These are phyloP conservation scores for Wickerhamia fluorescens DNA, from an alignment of 805 yeast species.

Conservation along the genomic window DNA sequence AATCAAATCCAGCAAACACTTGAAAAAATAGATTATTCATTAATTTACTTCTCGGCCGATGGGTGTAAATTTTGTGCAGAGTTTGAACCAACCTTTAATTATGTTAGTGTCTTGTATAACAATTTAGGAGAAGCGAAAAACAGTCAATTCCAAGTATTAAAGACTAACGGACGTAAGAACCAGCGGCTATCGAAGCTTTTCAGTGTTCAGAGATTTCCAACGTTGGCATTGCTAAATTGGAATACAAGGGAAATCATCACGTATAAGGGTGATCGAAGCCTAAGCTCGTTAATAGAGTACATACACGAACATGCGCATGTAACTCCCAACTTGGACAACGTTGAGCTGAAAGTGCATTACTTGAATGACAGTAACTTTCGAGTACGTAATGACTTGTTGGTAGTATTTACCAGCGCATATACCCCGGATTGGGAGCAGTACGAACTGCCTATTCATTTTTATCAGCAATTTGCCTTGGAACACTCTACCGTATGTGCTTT, in stretches of 20 bases:
- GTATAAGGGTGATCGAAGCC: slow-evolving; percentile 18
- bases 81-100: slow-evolving; percentile 27
- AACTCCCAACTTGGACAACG: slow-evolving; percentile 16
- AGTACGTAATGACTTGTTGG: slow-evolving; percentile 9
- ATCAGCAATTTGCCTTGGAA: slow-evolving; percentile 19
- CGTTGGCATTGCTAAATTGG: slow-evolving; percentile 38
- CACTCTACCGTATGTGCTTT: slow-evolving; percentile 11
- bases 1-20: slow-evolving; percentile 10
- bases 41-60: slow-evolving; percentile 42
- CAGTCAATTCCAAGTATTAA: slow-evolving; percentile 26
- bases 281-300: slow-evolving; percentile 13
- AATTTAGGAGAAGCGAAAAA: slow-evolving; percentile 27
- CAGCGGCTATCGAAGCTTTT: slow-evolving; percentile 32
- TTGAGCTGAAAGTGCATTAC: slow-evolving; percentile 10
- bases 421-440: slow-evolving; percentile 25
- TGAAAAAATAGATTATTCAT: slow-evolving; percentile 23
- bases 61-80: slow-evolving; percentile 27
- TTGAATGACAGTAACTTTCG: slow-evolving; percentile 5
- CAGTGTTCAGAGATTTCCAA: slow-evolving; percentile 40
- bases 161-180: slow-evolving; percentile 21
- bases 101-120: slow-evolving; percentile 38
- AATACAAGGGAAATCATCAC: slow-evolving; percentile 33
- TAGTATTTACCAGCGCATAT: slow-evolving; percentile 19
- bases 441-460: slow-evolving; percentile 28
- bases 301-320: slow-evolving; percentile 5